Conservation (phyloP, 768 basidiomycete species). For the Dacryopinax spathularia region DNA sequence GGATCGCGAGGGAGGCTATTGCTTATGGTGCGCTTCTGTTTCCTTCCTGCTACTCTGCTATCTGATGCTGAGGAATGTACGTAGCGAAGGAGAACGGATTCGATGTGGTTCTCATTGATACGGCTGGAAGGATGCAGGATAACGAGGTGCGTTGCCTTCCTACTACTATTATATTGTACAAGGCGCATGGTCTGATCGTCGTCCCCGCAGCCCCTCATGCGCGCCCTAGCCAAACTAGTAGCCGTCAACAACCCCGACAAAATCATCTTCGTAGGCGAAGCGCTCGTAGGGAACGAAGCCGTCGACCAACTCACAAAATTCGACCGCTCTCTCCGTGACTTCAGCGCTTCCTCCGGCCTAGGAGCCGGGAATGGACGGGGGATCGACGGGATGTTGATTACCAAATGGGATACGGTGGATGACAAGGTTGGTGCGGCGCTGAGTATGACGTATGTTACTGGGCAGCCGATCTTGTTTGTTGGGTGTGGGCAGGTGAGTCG, state of each 20-base stretch:
- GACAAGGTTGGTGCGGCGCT: constrained; percentile 97
- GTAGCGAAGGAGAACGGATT: constrained; percentile 78
- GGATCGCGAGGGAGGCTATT: constrained; percentile 92
- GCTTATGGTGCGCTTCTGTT: constrained; percentile 47
- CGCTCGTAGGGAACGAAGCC: constrained; percentile 94
- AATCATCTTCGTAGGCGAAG: constrained; percentile 95
- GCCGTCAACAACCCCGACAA: constrained; percentile 91
- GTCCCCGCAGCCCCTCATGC: constrained; percentile 68
- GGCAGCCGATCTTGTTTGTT: constrained; percentile 95
- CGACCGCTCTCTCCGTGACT: constrained; percentile 84
- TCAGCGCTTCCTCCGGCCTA: constrained; percentile 50
- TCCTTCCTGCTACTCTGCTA: neutral
- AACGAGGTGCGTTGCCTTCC: constrained; percentile 55
- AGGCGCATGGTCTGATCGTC: neutral
- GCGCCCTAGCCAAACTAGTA: constrained; percentile 94
- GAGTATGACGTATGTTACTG: constrained; percentile 98
- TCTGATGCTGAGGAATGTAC: neutral
- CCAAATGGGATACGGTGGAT: constrained; percentile 98
- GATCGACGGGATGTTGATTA: constrained; percentile 95
- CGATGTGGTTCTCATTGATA: constrained; percentile 95
- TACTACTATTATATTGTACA: neutral
- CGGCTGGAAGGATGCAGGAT: constrained; percentile 98
- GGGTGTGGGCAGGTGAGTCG: constrained; percentile 81
- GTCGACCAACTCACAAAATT: constrained; percentile 97
- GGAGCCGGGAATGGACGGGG: constrained; percentile 63